These are phyloP conservation scores for Oryza meyeriana DNA, from an alignment of 176 grass and related monocot genomes.

Conservation along the genomic window DNA sequence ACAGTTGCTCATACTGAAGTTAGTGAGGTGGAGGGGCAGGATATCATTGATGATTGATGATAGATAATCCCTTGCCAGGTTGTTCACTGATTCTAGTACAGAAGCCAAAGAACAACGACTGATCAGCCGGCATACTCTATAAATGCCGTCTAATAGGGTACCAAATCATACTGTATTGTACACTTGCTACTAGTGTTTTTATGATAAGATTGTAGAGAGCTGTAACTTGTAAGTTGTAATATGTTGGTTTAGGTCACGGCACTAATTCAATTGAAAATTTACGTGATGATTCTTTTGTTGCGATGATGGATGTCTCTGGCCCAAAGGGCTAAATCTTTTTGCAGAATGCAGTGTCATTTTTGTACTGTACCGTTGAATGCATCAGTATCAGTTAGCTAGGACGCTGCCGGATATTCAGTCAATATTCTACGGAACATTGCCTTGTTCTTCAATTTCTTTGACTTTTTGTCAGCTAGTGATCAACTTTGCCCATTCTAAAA, in stretches of 20 bases:
- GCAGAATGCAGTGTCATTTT: not conserved
- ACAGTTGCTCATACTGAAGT: constrained; percentile 34
- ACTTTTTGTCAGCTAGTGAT: not conserved
- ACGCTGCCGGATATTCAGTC: not conserved
- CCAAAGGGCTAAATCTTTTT: not conserved
- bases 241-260: constrained; percentile 13
- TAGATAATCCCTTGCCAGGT: not conserved
- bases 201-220: constrained; percentile 12
- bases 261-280: constrained; percentile 38
- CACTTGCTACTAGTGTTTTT: not conserved
- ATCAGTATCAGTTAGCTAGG: not conserved
- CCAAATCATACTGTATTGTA: constrained; percentile 17
- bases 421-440: not conserved
- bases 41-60: constrained; percentile 47
- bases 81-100: constrained; percentile 23
- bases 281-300: constrained; percentile 32
- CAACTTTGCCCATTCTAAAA: not conserved
- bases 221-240: constrained; percentile 38
- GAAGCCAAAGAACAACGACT: constrained; percentile 14
- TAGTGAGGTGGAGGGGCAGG: constrained; percentile 45
- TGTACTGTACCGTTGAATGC: not conserved
- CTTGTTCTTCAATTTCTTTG: not conserved
- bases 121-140: not conserved
- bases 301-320: not conserved
- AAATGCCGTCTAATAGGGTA: constrained; percentile 15